Base-by-base conservation (phyloP, 1,139 yeast genomes). In the Meyerozyma athensensis region DNA sequence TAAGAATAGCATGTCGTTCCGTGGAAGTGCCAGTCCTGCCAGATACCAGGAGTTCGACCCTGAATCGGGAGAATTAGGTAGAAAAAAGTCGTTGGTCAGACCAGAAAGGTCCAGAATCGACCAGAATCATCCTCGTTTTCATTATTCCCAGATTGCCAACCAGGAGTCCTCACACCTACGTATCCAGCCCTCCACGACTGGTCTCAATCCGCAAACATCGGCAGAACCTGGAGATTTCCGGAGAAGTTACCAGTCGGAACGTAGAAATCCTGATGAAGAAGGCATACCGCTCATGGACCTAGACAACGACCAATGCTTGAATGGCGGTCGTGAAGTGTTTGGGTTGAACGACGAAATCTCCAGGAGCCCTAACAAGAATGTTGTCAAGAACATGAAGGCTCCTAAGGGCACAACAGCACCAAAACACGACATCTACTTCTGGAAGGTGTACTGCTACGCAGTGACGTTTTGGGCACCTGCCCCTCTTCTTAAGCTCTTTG, bases 401-500 rank as follows among this genome's bases (percentile, higher is more conserved):
- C 14, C 39, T 40, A 8, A 24, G 22, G 26, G 37, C 21, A 6
- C 36, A 20, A 28, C 43, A 31, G 45, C 47, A 33, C 49, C 47
- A 21, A 57, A 58, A 30, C 48, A 50, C 43, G 56, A 61, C 43
- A 61, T 79, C 34, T 78, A 86, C 31, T 65, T 79, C 39, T 92
- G 97, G 98, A 77, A 79, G 49, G 68, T 80, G 1, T 92, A 87
- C 61, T 89, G 97, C 57, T 77, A 79, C 51, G 49, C 75, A 8
- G 63, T 92, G 28, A 90, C 97, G 0, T 87, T 87, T 58, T 90
- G 96, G 94, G 95, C 95, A 3, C 96, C 97, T 1, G 74, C 83
- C 3, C 82, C 90, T 0, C 46, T 90, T 23, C 64, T 92, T 52
- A 68, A 69, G 36, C 59, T 84, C 38, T 85, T 79, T 60, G 97